Evolutionary conservation across 257 asterid genomes (phyloP), one percentile per base, ranked within the genome.

Genomic region (Voacanga thouarsii): DNA sequence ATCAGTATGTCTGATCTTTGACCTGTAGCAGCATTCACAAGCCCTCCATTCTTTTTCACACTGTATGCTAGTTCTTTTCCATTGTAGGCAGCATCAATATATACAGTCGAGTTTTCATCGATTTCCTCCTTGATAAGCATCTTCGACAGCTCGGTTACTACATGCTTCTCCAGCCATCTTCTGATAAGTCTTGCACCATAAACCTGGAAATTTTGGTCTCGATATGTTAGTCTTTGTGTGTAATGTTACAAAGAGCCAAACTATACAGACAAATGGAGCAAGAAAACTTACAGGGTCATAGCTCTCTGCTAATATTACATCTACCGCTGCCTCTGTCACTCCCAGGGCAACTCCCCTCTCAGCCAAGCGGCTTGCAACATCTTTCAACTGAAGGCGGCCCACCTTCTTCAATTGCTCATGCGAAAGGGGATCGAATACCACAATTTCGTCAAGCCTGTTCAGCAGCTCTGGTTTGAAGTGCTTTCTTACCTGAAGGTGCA

Each of bases 381-480:
- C 98, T 59, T 89, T 92, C 86, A 96, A 9, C 69, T 93, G 98
- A 15, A 89, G 89, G 11, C 97, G 90, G 81, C 98, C 91, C 0
- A 93, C 97, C 59, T 90, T 89, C 77, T 90, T 89, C 91, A 96
- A 74, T 80, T 92, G 97, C 11, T 96, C 97, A 4, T 88, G 93
- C 0, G 97, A 92, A 0, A 93, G 91, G 71, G 99, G 98, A 71
- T 96, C 97, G 30, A 96, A 96, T 3, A 96, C 96, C 74, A 92
- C 97, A 0, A 96, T 87, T 67, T 96, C 99, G 30, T 96, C 99
- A 0, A 96, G 89, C 14, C 99, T 79, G 19, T 96, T 93, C 67
- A 96, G 87, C 55, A 96, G 75, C 83, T 96, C 98, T 0, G 99
- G 98, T 80, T 96, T 96, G 90, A 96, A 96, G 26, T 96, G 98